Conservation (phyloP, 179 eudicot genomes). For the Amaranthus tricolor region DNA sequence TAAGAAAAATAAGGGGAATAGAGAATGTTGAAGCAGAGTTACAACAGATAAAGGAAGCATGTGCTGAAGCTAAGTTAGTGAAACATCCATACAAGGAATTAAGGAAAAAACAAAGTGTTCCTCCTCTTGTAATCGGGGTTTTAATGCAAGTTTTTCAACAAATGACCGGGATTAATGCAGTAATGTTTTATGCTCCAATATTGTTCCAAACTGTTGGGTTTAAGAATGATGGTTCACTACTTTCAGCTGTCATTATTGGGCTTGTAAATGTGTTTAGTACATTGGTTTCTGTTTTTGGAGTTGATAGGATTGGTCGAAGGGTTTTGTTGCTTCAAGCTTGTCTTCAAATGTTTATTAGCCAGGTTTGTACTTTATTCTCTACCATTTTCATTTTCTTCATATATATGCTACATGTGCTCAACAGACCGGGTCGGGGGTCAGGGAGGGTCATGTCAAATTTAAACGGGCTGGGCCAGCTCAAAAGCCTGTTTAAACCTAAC, state of each 20-base stretch:
- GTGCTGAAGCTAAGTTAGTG: constrained; percentile 34
- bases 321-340: constrained; percentile 52
- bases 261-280: constrained; percentile 37
- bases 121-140: constrained; percentile 44
- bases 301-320: constrained; percentile 46
- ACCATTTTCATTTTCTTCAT: background rate
- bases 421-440: background rate
- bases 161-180: constrained; percentile 46
- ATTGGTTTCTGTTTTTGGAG: constrained; percentile 38
- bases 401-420: constrained; percentile 22
- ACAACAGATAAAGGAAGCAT: constrained; percentile 40
- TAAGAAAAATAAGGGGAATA: constrained; percentile 34
- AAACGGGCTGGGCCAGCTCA: too few species aligned
- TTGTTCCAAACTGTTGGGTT: constrained; percentile 52
- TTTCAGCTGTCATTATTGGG: constrained; percentile 52
- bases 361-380: constrained; percentile 19
- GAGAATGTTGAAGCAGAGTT: constrained; percentile 39
- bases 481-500: too few species aligned
- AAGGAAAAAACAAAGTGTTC: constrained; percentile 34
- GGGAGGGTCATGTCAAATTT: too few species aligned
- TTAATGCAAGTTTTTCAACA: constrained; percentile 47
- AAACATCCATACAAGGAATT: constrained; percentile 48
- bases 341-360: constrained; percentile 52
- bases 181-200: constrained; percentile 56
- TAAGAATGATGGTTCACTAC: constrained; percentile 34